Conservation (phyloP, 1,284 basidiomycete genomes). For the Anthracocystis walkeri region DNA sequence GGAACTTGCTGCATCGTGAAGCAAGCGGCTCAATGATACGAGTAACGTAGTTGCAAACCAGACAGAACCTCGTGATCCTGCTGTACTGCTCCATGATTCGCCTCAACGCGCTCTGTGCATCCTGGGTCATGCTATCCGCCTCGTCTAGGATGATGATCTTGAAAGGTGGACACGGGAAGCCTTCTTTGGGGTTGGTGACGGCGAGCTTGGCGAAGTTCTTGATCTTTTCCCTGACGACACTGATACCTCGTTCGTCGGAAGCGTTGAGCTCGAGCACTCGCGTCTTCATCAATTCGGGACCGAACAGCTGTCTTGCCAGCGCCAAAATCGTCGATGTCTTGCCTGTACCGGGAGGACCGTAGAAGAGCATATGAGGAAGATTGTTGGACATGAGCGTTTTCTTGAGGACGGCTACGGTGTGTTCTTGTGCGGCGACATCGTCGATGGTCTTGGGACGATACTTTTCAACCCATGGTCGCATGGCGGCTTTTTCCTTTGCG, state of each 20-base stretch:
- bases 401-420: conserved; percentile 89
- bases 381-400: conserved; percentile 94
- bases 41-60: conserved; percentile 99
- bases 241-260: conserved; percentile 97
- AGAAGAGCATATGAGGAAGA: conserved; percentile 99
- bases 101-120: conserved; percentile 93
- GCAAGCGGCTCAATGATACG: conserved; percentile 98
- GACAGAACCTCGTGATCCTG: conserved; percentile 94
- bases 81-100: conserved; percentile 99
- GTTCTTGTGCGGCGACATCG: conserved; percentile 95
- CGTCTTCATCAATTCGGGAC: conserved; percentile 92
- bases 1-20: conserved; percentile 98
- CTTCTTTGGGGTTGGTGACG: conserved; percentile 67
- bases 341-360: conserved; percentile 97
- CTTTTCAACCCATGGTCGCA: conserved; percentile 98
- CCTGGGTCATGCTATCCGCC: conserved; percentile 99
- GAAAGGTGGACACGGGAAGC: conserved; percentile 95
- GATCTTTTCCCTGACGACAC: conserved; percentile 96
- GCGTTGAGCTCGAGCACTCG: conserved; percentile 98
- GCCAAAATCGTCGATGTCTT: conserved; percentile 99
- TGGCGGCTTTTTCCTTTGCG: conserved; percentile 51
- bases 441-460: conserved; percentile 98
- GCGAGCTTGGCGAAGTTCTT: conserved; percentile 89
- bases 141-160: conserved; percentile 99
- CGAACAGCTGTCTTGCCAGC: conserved; percentile 91